Evolutionary conservation across 306 rosid species (phyloP).

Genomic region (Dalbergia cochinchinensis): DNA sequence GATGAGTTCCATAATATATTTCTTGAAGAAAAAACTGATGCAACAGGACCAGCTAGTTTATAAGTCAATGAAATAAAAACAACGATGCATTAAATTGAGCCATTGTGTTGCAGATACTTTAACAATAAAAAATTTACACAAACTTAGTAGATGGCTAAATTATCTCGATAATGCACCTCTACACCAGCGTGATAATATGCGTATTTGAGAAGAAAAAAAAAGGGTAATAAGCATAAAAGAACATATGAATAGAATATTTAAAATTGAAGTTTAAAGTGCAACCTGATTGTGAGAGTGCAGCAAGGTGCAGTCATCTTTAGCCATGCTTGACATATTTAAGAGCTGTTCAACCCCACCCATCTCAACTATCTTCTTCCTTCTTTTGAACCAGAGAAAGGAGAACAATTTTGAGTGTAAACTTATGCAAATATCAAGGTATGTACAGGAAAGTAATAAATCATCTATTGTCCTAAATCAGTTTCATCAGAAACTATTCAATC

Average conservation of each 20-base stretch:
- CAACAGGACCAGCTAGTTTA: no score
- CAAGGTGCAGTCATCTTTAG: slow-evolving; percentile 85
- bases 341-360: slow-evolving; percentile 80
- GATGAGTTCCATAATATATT: no score
- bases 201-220: not conserved
- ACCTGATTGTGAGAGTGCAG: slow-evolving; percentile 74
- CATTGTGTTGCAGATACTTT: no score
- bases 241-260: not conserved
- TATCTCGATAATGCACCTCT: not conserved
- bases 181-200: not conserved
- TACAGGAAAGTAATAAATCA: slow-evolving; percentile 27
- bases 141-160: not conserved
- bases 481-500: not conserved
- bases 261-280: not conserved
- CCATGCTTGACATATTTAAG: slow-evolving; percentile 77
- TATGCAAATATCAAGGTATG: not conserved
- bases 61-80: no score
- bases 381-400: slow-evolving; percentile 42
- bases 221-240: not conserved
- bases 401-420: slow-evolving; percentile 24
- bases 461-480: slow-evolving; percentile 34
- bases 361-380: slow-evolving; percentile 84
- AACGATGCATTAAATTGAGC: no score
- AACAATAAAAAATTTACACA: not conserved
- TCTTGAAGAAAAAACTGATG: no score